phyloP scores from a whole-genome alignment of 179 eudicot genomes.

The Actinidia arguta region DNA sequence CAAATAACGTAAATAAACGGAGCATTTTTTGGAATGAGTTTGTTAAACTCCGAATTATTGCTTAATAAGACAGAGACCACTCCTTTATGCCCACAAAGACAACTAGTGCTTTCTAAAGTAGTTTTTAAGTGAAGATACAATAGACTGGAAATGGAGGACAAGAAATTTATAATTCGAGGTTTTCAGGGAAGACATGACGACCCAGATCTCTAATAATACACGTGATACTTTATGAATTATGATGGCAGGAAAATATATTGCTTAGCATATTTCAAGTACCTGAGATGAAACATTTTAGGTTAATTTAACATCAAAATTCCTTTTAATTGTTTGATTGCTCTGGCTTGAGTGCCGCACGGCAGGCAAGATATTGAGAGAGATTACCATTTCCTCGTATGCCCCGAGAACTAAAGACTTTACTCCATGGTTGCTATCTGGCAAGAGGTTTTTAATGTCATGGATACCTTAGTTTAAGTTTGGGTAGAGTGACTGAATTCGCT shows the following conservation, averaged over 20 bases:
- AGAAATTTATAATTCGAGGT: neutral
- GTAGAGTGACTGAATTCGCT: neutral
- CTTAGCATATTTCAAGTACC: neutral
- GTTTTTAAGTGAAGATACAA: constrained; percentile 3
- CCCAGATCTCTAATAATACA: neutral
- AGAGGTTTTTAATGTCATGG: neutral
- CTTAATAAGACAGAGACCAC: too few relatives aligned
- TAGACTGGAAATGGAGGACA: neutral
- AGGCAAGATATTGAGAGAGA: constrained; percentile 8
- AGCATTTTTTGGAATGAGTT: neutral
- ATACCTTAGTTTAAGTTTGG: neutral
- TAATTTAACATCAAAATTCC: neutral
- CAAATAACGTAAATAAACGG: neutral
- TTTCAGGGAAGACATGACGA: neutral
- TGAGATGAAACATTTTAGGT: neutral
- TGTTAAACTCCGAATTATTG: neutral
- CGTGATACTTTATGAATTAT: neutral
- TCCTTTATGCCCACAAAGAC: neutral
- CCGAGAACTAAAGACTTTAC: neutral
- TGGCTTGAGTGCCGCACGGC: neutral
- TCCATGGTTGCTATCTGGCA: neutral
- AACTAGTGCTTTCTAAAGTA: neutral
- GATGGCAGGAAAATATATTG: neutral
- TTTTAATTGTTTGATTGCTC: neutral
- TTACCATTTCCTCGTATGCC: neutral